Evolutionary conservation across 2,329 filamentous ascomycete species (phyloP), one percentile per base, ranked within the genome.

Genomic region (Alternaria sp.): DNA sequence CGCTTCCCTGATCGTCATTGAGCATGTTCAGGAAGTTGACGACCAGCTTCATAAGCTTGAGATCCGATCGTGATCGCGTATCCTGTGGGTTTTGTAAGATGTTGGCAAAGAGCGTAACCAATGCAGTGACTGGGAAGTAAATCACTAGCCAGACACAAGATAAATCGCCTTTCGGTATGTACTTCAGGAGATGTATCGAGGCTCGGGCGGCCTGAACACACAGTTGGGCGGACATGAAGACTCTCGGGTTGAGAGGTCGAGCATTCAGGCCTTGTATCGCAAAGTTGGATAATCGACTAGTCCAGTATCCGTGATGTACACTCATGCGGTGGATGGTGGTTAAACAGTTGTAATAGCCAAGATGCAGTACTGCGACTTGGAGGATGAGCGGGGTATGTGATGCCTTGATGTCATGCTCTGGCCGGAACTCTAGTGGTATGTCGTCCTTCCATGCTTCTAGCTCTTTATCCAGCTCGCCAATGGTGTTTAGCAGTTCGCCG

Each of bases 321-420:
- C 93, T 97, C 95, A 98, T 99, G 53, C 95, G 92, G 78, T 99
- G 95, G 66, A 99, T 97, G 0, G 95, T 99, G 1, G 94, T 97
- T 53, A 99, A 82, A 72, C 94, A 97, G 78, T 99, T 99, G 83
- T 98, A 98, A 80, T 99, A 99, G 2, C 93, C 90, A 73, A 99
- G 96, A 78, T 99, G 95, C 59, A 99, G 83, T 77, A 97, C 92
- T 62, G 97, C 94, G 54, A 99, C 89, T 67, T 98, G 94, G 20
- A 99, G 84, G 20, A 98, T 94, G n/a, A 98, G 85, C 1, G 94
- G 94, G 0, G 93, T 96, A 77, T 97, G 93, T 0, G 91, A 91
- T 0, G 93, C 92, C 78, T 93, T 94, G 79, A 99, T 98, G 79
- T 97, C 94, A 76, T 97, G 90, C 78, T 98, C 95, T 0, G 95